Conservation (phyloP, 208 protist species). For the Porcisia hertigi region DNA sequence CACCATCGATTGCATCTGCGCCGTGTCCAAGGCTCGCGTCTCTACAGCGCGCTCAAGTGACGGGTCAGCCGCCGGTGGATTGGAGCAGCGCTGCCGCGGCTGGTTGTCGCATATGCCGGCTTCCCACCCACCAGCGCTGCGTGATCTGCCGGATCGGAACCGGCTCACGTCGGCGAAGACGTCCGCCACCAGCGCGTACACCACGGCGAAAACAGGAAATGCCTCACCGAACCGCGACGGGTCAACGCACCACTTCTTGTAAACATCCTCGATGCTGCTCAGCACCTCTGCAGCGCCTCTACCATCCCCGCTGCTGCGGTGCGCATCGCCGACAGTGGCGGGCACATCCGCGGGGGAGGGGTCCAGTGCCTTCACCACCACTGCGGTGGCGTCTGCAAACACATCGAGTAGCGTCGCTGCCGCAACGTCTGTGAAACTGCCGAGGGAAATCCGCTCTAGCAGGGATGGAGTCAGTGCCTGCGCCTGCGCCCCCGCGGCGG, state of each 20-base stretch:
- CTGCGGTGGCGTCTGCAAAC: constrained; percentile 29
- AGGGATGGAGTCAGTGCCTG: constrained; percentile 38
- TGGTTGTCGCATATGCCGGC: not conserved
- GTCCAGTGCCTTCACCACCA: not conserved
- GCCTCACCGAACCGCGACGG: constrained; percentile 47
- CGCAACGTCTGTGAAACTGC: constrained; percentile 60
- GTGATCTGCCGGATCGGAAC: constrained; percentile 5
- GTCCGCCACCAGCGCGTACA: constrained; percentile 51
- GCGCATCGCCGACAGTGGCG: not conserved
- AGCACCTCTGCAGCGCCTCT: constrained; percentile 5
- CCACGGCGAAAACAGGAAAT: constrained; percentile 65
- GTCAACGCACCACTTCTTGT: constrained; percentile 43
- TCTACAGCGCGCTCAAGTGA: not conserved
- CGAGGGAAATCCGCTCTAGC: constrained; percentile 65
- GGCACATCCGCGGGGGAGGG: not conserved
- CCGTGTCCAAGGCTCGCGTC: not conserved
- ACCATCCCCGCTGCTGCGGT: constrained; percentile 6
- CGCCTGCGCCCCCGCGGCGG: constrained; percentile 2
- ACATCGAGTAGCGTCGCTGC: constrained; percentile 39
- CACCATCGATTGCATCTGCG: not conserved
- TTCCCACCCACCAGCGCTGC: not conserved
- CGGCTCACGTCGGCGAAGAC: constrained; percentile 22
- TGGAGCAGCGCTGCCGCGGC: not conserved
- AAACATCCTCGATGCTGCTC: constrained; percentile 35
- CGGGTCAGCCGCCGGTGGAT: not conserved